Evolutionary conservation across 495 filamentous ascomycete species (phyloP).

Genomic region (Chlorociboria aeruginascens): DNA sequence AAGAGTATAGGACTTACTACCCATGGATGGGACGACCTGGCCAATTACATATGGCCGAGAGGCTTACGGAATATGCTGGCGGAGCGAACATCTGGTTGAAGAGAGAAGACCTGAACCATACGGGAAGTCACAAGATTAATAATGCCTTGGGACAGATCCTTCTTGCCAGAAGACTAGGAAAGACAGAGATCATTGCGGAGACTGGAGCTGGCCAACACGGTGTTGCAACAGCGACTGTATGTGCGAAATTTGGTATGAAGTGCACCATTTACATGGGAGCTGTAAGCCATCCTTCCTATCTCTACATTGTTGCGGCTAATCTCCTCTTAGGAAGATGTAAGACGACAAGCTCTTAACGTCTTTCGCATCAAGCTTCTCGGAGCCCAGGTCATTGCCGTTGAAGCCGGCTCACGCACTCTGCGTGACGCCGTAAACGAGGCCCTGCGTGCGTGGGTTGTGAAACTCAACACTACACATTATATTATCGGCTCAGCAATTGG

Average conservation of each 20-base stretch:
- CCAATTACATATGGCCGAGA: constrained; percentile 76
- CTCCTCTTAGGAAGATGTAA: constrained; percentile 56
- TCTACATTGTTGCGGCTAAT: not conserved
- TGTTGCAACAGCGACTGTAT: constrained; percentile 91
- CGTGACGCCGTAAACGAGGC: constrained; percentile 96
- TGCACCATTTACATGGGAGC: constrained; percentile 96
- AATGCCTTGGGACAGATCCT: constrained; percentile 87
- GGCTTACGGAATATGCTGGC: constrained; percentile 76
- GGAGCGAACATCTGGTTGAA: constrained; percentile 95
- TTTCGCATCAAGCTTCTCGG: constrained; percentile 95
- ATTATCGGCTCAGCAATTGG: constrained; percentile 93
- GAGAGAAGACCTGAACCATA: constrained; percentile 85
- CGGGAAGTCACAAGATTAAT: constrained; percentile 85
- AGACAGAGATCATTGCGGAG: constrained; percentile 90
- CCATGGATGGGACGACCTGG: constrained; percentile 95
- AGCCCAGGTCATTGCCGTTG: constrained; percentile 75
- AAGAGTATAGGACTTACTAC: constrained; percentile 93
- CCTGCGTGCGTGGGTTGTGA: constrained; percentile 75
- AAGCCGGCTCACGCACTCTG: constrained; percentile 72
- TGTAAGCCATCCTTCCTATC: constrained; percentile 1
- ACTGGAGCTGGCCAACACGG: constrained; percentile 96
- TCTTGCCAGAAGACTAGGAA: constrained; percentile 68
- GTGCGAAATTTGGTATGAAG: constrained; percentile 90
- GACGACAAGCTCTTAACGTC: constrained; percentile 87
- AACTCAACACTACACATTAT: constrained; percentile 85